phyloP scores from a whole-genome alignment of 169 alveolate genomes.

The Babesia bigemina region DNA sequence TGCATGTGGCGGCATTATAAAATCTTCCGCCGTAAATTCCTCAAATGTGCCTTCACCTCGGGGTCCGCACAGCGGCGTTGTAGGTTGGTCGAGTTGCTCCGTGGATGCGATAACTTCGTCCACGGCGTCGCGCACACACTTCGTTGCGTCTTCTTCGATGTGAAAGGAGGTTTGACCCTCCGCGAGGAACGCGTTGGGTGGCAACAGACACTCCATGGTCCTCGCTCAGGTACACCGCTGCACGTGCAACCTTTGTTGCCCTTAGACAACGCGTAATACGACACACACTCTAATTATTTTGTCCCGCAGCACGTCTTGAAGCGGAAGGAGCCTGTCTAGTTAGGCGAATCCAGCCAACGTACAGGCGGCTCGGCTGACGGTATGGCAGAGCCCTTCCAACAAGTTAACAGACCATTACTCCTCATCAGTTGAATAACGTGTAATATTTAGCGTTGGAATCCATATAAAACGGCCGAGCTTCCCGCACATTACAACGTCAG shows the following conservation, averaged over 20 bases:
- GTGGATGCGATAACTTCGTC: neutral
- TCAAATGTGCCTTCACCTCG: neutral
- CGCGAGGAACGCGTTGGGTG: conserved; percentile 13
- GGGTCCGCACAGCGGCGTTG: conserved; percentile 11
- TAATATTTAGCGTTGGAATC: neutral
- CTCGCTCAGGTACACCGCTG: conserved; percentile 22
- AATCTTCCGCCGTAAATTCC: neutral
- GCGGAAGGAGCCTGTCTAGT: neutral
- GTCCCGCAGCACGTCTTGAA: no score
- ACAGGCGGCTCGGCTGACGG: conserved; percentile 6
- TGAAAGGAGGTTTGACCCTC: neutral
- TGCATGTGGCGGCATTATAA: neutral
- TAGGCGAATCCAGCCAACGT: neutral
- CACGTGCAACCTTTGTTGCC: neutral
- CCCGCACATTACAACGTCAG: neutral
- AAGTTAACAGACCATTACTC: no score
- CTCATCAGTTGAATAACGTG: no score
- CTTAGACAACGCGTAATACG: neutral
- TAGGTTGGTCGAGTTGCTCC: neutral
- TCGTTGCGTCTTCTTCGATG: neutral
- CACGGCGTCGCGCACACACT: neutral
- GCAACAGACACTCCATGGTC: conserved; percentile 29
- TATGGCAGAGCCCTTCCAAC: neutral
- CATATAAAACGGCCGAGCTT: neutral
- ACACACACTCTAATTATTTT: neutral